Base-by-base conservation (phyloP, 352 stramenopile species). In the Pythium aquatile region DNA sequence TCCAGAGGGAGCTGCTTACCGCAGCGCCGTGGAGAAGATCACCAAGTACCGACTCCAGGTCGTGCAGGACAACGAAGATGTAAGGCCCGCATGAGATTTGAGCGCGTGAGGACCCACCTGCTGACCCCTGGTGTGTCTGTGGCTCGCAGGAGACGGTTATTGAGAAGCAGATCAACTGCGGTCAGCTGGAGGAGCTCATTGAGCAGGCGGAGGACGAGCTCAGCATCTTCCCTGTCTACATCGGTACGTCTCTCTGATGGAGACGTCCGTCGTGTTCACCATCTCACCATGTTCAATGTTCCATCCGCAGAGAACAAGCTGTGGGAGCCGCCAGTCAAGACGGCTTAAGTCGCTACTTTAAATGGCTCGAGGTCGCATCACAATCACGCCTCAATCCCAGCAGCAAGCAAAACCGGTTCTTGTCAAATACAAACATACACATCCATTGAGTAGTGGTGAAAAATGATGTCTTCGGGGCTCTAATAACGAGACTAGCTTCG, bases 181-280 rank as follows among this genome's bases (percentile, higher is more conserved):
- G 87, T 13, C 87, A 96, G 68, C 73, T 96, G 40, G 87, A 96
- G 65, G 85, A 94, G 68, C 78, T 96, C 52, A 93, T 96, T 39
- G 85, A 93, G 55, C 85, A 96, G 76, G 86, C 86, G 4, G 80
- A 95, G 61, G 86, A 95, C 65, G 86, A 95, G 63, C 71, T 95
- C 66, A 90, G 74, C 66, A 72, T 95, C 64, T 91, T 95, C 63
- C 86, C 86, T 32, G 82, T 93, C 44, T 95, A 95, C 69, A 58
- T 93, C 72, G 84, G 85, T 94, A 66, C 64, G 81, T 77, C 48
- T 2, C 14, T 20, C 33, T 33, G 16, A 3, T 24, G 11, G 35
- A 17, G 16, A 11, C 2, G 3, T 16, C 2, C 10, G 11, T 42
- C 35, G 35, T 42, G 5, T 7, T 16, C 35, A 42, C 35, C 35